Percentiles rank a stretch among this genome's conserved stretches.
phyloP scores from a whole-genome alignment of 768 basidiomycete species.

The Xerocomellus intermedius region DNA sequence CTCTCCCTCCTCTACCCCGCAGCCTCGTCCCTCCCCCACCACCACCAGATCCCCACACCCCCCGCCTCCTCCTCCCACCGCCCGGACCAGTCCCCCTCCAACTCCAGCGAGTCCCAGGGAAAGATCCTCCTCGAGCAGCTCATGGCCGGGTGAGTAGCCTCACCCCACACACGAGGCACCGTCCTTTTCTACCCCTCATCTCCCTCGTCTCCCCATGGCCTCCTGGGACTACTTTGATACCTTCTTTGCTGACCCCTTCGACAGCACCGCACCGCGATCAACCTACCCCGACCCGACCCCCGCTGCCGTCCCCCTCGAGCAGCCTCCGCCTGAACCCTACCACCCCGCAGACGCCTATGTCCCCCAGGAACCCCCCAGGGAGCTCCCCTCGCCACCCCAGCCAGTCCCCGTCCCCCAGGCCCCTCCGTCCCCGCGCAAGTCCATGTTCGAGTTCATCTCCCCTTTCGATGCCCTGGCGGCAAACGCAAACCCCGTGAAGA shows the following conservation, averaged over 20 bases:
- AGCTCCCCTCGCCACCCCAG: slow-evolving; percentile 24
- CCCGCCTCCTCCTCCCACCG: slow-evolving; percentile 57
- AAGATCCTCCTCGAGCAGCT: slow-evolving; percentile 78
- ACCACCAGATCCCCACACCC: slow-evolving; percentile 63
- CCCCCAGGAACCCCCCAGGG: slow-evolving; percentile 26
- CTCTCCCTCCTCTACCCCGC: slow-evolving; percentile 64
- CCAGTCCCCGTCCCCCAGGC: slow-evolving; percentile 34
- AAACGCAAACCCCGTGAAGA: slow-evolving; percentile 49
- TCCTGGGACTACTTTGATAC: slow-evolving; percentile 34
- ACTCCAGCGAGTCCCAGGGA: slow-evolving; percentile 60
- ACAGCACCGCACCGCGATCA: slow-evolving; percentile 48
- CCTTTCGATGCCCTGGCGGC: slow-evolving; percentile 78
- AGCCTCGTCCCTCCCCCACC: slow-evolving; percentile 39
- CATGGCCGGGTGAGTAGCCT: slow-evolving; percentile 69
- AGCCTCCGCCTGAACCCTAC: slow-evolving; percentile 25
- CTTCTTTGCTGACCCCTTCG: slow-evolving; percentile 27
- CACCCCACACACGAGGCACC: slow-evolving; percentile 30
- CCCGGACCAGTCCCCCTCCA: slow-evolving; percentile 54
- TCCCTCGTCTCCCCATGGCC: slow-evolving; percentile 26
- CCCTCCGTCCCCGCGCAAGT: slow-evolving; percentile 70
- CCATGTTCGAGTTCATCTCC: slow-evolving; percentile 83
- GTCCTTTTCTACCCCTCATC: slow-evolving; percentile 23
- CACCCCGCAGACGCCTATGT: slow-evolving; percentile 41
- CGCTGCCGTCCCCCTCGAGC: slow-evolving; percentile 46
- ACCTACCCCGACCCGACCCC: slow-evolving; percentile 53